Evolutionary conservation across 768 basidiomycete species (phyloP).

Genomic region (Leccinum rimulosum): DNA sequence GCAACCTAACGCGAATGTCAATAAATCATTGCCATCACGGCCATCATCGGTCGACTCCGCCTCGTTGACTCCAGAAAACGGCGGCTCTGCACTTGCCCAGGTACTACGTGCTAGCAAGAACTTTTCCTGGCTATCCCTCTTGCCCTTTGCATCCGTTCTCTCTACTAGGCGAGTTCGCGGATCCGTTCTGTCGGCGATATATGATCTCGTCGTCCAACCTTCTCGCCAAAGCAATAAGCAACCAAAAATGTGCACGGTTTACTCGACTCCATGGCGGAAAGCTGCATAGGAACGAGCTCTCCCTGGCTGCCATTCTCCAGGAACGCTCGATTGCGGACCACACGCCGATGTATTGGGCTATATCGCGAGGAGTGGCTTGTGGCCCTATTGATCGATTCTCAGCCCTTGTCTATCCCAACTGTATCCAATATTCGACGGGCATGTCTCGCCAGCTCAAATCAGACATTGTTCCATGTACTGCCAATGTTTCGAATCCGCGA

Average conservation of each 20-base stretch:
- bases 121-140: conserved; percentile 29
- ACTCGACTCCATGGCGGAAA: conserved; percentile 59
- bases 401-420: conserved; percentile 40
- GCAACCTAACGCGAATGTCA: not conserved
- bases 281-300: conserved; percentile 51
- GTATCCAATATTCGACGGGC: conserved; percentile 64
- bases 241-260: conserved; percentile 34
- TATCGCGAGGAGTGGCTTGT: conserved; percentile 43
- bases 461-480: conserved; percentile 28
- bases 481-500: conserved; percentile 13
- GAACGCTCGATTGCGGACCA: conserved; percentile 23
- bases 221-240: not conserved
- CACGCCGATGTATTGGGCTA: conserved; percentile 33
- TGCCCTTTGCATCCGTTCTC: conserved; percentile 25
- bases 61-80: not conserved
- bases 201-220: conserved; percentile 43
- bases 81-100: not conserved
- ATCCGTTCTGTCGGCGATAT: conserved; percentile 51
- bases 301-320: conserved; percentile 29
- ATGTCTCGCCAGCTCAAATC: conserved; percentile 44
- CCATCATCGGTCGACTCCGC: not conserved
- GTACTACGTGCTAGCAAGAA: conserved; percentile 5
- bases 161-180: conserved; percentile 46
- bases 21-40: not conserved
- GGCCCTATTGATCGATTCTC: conserved; percentile 51